Evolutionary conservation across 1,284 basidiomycete species (phyloP), one percentile per base, ranked within the genome.

Genomic region (Pseudozyma tsukubaensis): DNA sequence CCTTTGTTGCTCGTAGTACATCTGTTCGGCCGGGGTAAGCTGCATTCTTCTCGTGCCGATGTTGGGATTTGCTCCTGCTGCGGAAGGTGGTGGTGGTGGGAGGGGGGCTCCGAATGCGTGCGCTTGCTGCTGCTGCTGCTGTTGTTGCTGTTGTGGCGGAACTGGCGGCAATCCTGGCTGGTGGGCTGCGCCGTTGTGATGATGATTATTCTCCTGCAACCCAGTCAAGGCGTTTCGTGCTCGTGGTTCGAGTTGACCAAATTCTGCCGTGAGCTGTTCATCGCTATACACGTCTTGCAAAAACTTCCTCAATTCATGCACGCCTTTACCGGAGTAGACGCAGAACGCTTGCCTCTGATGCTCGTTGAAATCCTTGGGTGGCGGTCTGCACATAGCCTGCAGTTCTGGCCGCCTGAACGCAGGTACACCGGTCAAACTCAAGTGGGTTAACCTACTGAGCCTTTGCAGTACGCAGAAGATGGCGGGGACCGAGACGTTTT

Each of bases 371-470:
- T 94, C 93, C 79, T 90, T 88, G 5, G 97, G 97, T 18, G 94
- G 92, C 34, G 90, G 88, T 32, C 96, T 89, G 85, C 96, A 97
- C 85, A 94, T 98, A 71, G 89, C 88, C 85, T 98, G 95, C 64
- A 98, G 85, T 79, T 96, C 94, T 18, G 89, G 87, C 72, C 92
- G 89, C 51, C 91, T 89, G 87, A 99, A 99, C 1, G 94, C 91
- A 8, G 92, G 91, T 34, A 99, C 92, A n/a, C 96, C 97, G 12
- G 97, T 98, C 73, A 99, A 86, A 85, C 94, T 97, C 49, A 99
- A 88, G 86, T 99, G 97, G 4, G 94, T 97, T 39, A 99, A 87
- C 72, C 93, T 92, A 74, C 90, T 89, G 18, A 99, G 88, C 78
- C 92, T 90, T 83, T 93, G 91, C 50, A 99, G 88, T 40, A 99